phyloP scores from a whole-genome alignment of 129 eudicot species.

The Lactuca saligna region DNA sequence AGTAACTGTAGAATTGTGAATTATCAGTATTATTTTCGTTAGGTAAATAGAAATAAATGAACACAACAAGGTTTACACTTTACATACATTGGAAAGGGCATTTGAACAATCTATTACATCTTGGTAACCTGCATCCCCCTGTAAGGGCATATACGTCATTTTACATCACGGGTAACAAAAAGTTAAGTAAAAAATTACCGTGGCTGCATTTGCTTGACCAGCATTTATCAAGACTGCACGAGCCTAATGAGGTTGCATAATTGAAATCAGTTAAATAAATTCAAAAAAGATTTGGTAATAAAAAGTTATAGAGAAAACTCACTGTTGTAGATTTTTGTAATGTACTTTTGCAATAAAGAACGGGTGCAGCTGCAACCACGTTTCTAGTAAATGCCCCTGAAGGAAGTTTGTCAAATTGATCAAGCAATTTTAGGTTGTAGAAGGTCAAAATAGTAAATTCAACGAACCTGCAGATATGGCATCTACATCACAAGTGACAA shows the following conservation, averaged over 20 bases:
- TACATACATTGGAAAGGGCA: slow-evolving; percentile 72
- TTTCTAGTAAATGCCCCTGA: slow-evolving; percentile 87
- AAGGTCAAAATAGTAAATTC: slow-evolving; percentile 9
- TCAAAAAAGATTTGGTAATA: neutral
- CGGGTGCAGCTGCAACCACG: slow-evolving; percentile 97
- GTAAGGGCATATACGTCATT: slow-evolving; percentile 5
- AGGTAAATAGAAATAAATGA: neutral
- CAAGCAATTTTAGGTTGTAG: neutral
- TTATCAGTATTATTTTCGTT: slow-evolving; percentile 9
- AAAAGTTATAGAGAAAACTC: slow-evolving; percentile 25
- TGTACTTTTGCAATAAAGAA: slow-evolving; percentile 64
- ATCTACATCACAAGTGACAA: slow-evolving; percentile 87
- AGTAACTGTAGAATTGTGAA: slow-evolving; percentile 52
- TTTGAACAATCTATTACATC: slow-evolving; percentile 85
- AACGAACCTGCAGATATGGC: slow-evolving; percentile 88
- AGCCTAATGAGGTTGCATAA: slow-evolving; percentile 53
- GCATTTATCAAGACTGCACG: slow-evolving; percentile 97
- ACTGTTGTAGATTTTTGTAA: slow-evolving; percentile 71
- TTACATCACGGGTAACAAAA: neutral
- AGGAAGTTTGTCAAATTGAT: slow-evolving; percentile 18
- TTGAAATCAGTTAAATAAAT: neutral
- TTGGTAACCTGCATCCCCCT: slow-evolving; percentile 98
- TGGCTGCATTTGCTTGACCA: slow-evolving; percentile 98
- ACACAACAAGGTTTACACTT: slow-evolving; percentile 6
- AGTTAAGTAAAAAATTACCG: slow-evolving; percentile 35